phyloP scores from a whole-genome alignment of 352 stramenopile genomes.

The Pythium scleroteichum region DNA sequence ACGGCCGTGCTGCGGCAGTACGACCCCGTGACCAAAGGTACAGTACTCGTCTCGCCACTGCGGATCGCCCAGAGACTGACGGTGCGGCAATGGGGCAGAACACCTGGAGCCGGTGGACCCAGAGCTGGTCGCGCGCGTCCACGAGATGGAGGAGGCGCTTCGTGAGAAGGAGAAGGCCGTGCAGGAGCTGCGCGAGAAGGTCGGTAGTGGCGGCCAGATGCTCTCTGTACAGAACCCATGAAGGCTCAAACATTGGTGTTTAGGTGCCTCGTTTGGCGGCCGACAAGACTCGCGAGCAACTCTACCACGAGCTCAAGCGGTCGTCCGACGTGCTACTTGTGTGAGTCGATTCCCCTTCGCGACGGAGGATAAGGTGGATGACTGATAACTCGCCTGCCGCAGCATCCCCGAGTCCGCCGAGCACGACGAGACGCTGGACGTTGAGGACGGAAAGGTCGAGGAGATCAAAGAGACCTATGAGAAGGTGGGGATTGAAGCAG shows the following conservation, averaged over 20 bases:
- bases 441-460: conserved; percentile 46
- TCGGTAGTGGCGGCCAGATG: too few species aligned
- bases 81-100: conserved; percentile 33
- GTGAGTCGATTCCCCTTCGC: conserved; percentile 20
- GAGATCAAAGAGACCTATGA: conserved; percentile 52
- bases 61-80: not conserved
- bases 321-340: conserved; percentile 49
- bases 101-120: conserved; percentile 61
- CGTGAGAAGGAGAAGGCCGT: conserved; percentile 56
- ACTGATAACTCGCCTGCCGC: not conserved
- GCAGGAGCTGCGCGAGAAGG: conserved; percentile 58
- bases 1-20: conserved; percentile 66
- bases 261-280: conserved; percentile 59
- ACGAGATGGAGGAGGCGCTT: conserved; percentile 50
- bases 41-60: too few species aligned
- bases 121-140: conserved; percentile 39
- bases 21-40: conserved; percentile 64
- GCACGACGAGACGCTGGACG: conserved; percentile 33
- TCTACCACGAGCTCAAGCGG: conserved; percentile 59
- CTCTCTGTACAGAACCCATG: too few species aligned
- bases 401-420: conserved; percentile 23
- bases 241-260: too few species aligned
- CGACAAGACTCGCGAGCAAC: conserved; percentile 47
- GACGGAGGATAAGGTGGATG: not conserved
- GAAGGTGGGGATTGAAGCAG: conserved; percentile 33